Evolutionary conservation across 306 rosid species (phyloP), one percentile per base, ranked within the genome.

Genomic region (Acacia acuminata): DNA sequence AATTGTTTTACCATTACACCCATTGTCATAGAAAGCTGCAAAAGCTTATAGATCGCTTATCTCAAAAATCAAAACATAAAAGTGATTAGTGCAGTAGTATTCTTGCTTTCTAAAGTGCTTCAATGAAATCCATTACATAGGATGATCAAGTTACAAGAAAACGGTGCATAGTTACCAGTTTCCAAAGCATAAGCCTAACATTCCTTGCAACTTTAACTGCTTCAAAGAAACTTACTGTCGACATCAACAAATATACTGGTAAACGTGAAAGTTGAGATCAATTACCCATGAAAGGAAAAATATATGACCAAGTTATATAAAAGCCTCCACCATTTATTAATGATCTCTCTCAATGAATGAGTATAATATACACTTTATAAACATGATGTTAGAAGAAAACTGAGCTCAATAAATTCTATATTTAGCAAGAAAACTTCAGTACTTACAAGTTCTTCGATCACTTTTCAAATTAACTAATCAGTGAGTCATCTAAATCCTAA

Each of bases 371-470:
- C 86, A 83, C 42, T 14, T 65, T 65, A 65, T 36, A 69, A 34
- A 83, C 79, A 89, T 71, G 60, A 63, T 43, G 60, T 30, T 22
- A 77, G 32, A 71, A 78, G 65, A 67, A 78, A 71, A 75, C 43
- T 77, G 9, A 71, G 22, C 48, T 45, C 56, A 63, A 61, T 7
- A 65, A 30, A 76, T 76, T 79, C 79, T 80, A 65, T 79, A 17
- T n/a, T n/a, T 82, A 64, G 64, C 79, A 69, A 85, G 27, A 20
- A 77, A 82, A 44, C 38, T 79, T 50, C 61, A 25, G 6, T 81
- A 83, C 87, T 89, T 86, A 75, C 87, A 77, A 84, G 69, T 53
- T 77, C 17, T 68, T 80, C 60, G 75, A 63, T 78, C 81, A 70
- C 20, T 72, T 66, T 76, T 78, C 75, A 83, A 75, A 47, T 42